Base-by-base conservation (phyloP, 2,329 filamentous ascomycete species). In the Juglanconis oblonga region DNA sequence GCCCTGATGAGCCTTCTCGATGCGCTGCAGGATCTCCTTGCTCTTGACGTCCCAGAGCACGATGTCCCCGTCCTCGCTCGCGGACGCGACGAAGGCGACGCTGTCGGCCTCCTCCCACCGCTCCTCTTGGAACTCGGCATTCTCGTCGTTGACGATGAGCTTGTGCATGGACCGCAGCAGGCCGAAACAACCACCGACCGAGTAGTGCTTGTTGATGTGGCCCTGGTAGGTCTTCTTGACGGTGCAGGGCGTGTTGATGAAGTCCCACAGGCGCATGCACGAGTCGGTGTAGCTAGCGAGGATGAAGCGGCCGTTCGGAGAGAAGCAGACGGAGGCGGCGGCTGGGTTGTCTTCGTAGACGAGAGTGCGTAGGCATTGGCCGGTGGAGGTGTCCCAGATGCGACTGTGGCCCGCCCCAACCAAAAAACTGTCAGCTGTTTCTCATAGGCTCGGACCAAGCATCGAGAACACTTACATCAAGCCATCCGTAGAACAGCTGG, bases 191-290 rank as follows among this genome's bases (percentile, higher is more conserved):
- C 92, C 91, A 3, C 86, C 86, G n/a, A 98, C 81, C 65, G 91
- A 94, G 74, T 90, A 98, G 63, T 88, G 88, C 57, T 86, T 81
- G 72, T 99, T 99, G 57, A 79, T 77, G 70, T 98, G 95, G 0
- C 95, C 95, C 72, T 97, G 92, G 74, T 98, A 99, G 13, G 95
- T 99, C 81, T 99, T 99, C 69, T 97, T 89, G 67, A 95, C 95
- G 33, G 87, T 87, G 42, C 64, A 68, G 29, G 68, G 68, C 7
- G 94, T 94, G 42, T 92, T 87, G 8, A 96, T 89, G 71, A 98
- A 99, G 73, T 97, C 91, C 95, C 95, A 99, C 29, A 99, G 79
- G 2, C 95, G 87, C 51, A 99, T 84, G 71, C 90, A 94, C 62
- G 88, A 90, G 77, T 99, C 95, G 65, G 97, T 82, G 64, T 91